phyloP scores from a whole-genome alignment of 805 yeast genomes.

The Myxozyma nipponensis region DNA sequence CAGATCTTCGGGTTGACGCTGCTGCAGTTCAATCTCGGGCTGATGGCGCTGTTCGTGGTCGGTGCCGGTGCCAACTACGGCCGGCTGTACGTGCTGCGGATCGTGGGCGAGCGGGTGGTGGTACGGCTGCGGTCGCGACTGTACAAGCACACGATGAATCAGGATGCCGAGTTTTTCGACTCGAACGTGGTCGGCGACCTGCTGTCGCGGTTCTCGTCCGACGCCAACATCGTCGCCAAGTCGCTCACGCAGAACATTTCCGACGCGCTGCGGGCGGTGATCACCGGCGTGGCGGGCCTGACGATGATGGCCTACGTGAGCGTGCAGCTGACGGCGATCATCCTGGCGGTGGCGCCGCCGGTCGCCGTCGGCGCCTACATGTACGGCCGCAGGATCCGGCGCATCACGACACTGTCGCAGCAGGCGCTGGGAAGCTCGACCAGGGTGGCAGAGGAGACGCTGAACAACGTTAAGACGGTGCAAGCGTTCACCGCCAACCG shows the following conservation, averaged over 20 bases:
- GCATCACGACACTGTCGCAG: slow-evolving; percentile 70
- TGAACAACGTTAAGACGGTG: slow-evolving; percentile 78
- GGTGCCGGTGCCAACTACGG: slow-evolving; percentile 82
- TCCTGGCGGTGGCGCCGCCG: slow-evolving; percentile 79
- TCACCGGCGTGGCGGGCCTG: slow-evolving; percentile 80
- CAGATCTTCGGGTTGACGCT: slow-evolving; percentile 56
- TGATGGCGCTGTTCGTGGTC: slow-evolving; percentile 57
- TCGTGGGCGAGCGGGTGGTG: slow-evolving; percentile 82
- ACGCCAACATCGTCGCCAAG: slow-evolving; percentile 81
- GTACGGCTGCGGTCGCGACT: slow-evolving; percentile 77
- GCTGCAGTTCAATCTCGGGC: slow-evolving; percentile 55
- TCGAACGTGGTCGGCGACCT: slow-evolving; percentile 87
- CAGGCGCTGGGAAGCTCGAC: slow-evolving; percentile 80
- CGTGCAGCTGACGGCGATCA: slow-evolving; percentile 74
- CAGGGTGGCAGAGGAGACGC: slow-evolving; percentile 86
- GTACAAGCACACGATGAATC: slow-evolving; percentile 69
- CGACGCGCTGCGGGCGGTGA: slow-evolving; percentile 79
- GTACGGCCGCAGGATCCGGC: slow-evolving; percentile 76
- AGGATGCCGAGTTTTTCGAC: slow-evolving; percentile 87
- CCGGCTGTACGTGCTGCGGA: slow-evolving; percentile 64
- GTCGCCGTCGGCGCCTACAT: slow-evolving; percentile 71
- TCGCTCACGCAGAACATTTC: slow-evolving; percentile 84
- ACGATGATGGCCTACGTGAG: slow-evolving; percentile 89
- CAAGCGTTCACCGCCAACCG: slow-evolving; percentile 86
- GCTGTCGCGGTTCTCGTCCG: slow-evolving; percentile 81